Evolutionary conservation across 169 alveolate genomes (phyloP).

Genomic region (Plasmodium cynomolgi): DNA sequence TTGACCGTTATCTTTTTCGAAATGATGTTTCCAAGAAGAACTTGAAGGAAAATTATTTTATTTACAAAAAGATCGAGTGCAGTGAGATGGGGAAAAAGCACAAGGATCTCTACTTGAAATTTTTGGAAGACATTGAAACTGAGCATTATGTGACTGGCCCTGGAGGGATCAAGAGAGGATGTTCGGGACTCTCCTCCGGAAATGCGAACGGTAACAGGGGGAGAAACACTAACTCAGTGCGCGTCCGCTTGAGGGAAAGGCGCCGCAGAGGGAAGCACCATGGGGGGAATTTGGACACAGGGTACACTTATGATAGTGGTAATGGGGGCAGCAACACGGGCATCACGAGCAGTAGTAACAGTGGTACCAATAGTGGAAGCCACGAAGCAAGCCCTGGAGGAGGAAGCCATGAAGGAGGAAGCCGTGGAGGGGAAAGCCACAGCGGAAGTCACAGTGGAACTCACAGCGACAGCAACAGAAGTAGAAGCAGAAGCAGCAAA

Average conservation of each 20-base stretch:
- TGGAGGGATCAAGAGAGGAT: background rate
- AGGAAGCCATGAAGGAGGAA: background rate
- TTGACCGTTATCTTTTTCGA: constrained; percentile 19
- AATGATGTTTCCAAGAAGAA: constrained; percentile 30
- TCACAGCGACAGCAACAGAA: background rate
- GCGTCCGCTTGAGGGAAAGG: background rate
- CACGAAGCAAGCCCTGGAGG: background rate
- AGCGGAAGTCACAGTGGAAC: background rate
- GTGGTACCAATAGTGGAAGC: background rate
- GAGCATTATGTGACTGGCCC: background rate
- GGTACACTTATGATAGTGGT: background rate
- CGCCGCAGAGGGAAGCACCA: background rate
- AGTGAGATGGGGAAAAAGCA: background rate
- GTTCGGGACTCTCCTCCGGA: background rate
- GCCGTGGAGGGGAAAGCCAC: background rate
- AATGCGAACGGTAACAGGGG: background rate
- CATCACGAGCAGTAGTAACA: background rate
- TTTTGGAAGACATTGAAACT: constrained; percentile 23
- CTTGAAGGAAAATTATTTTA: constrained; percentile 38
- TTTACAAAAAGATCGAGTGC: constrained; percentile 31
- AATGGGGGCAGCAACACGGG: background rate
- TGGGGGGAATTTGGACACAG: background rate
- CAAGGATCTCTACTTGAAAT: constrained; percentile 9
- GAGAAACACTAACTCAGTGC: background rate
- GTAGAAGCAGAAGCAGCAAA: background rate